These are phyloP conservation scores for Kalmanozyma brasiliensis DNA, from an alignment of 1,284 basidiomycete genomes.

Conservation along the genomic window DNA sequence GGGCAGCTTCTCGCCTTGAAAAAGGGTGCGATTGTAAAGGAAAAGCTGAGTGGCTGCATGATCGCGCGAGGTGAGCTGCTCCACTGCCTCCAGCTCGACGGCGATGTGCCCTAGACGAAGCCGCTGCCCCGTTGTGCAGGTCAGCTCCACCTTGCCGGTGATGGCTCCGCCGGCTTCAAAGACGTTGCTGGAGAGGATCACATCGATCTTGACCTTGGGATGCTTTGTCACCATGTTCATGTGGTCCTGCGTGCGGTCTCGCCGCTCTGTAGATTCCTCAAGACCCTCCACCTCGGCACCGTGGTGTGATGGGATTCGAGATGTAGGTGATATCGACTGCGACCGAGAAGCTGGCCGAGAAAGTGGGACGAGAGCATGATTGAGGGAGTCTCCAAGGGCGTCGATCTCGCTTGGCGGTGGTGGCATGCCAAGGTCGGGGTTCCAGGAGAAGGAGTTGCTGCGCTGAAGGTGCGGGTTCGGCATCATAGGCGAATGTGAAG, in stretches of 20 bases:
- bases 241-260: constrained; percentile 41
- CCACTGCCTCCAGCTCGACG: constrained; percentile 55
- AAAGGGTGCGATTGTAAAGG: constrained; percentile 61
- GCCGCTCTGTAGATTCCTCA: constrained; percentile 26
- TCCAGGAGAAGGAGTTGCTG: constrained; percentile 52
- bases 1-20: constrained; percentile 60
- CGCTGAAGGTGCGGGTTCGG: constrained; percentile 9
- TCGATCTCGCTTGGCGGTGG: constrained; percentile 53
- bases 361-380: constrained; percentile 26
- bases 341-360: constrained; percentile 23
- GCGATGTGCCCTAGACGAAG: constrained; percentile 61
- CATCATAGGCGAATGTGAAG: constrained; percentile 18
- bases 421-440: constrained; percentile 49
- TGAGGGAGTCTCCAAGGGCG: constrained; percentile 29
- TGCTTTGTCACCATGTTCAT: constrained; percentile 63
- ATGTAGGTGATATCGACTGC: constrained; percentile 26
- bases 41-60: constrained; percentile 61
- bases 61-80: constrained; percentile 62
- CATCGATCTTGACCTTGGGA: constrained; percentile 59
- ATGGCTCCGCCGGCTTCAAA: constrained; percentile 57
- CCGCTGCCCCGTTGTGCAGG: constrained; percentile 55
- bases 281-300: constrained; percentile 40
- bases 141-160: constrained; percentile 60
- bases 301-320: constrained; percentile 30
- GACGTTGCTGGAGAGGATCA: constrained; percentile 49